These are phyloP conservation scores for Larix kaempferi DNA, from an alignment of 75 land plant species.

Conservation along the genomic window DNA sequence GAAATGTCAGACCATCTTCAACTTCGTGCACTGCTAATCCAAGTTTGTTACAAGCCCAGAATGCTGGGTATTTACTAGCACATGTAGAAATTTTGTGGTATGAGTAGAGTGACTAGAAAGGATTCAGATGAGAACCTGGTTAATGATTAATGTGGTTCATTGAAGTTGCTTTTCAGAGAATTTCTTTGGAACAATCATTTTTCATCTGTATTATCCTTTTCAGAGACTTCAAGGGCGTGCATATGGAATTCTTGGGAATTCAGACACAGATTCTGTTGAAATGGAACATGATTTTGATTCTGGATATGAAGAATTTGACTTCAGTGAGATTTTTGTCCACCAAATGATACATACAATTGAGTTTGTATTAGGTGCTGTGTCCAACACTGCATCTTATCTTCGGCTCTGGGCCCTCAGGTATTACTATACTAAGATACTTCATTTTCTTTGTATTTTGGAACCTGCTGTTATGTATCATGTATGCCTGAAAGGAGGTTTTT, in stretches of 20 bases:
- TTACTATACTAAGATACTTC: neutral
- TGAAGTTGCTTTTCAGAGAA: neutral
- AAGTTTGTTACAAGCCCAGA: neutral
- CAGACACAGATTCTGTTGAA: constrained; percentile 57
- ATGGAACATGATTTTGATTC: constrained; percentile 68
- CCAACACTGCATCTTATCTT: constrained; percentile 97
- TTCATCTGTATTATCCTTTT: neutral
- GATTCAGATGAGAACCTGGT: neutral
- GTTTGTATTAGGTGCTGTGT: constrained; percentile 93
- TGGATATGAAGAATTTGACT: constrained; percentile 89
- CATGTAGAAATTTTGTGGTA: neutral
- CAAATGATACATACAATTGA: constrained; percentile 99
- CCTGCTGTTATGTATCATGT: neutral
- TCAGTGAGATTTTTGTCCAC: constrained; percentile 94
- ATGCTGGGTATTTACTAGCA: neutral
- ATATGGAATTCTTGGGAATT: constrained; percentile 79
- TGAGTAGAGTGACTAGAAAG: neutral
- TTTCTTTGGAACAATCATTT: neutral
- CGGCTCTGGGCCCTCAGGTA: constrained; percentile 99
- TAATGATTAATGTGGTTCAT: neutral
- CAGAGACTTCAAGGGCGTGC: constrained; percentile 93
- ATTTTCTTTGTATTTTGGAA: neutral
- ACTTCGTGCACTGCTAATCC: neutral
- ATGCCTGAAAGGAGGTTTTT: neutral
- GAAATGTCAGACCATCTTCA: neutral